A percentile compares a stretch with the other conserved stretches of the same genome.
phyloP scores from a whole-genome alignment of 768 basidiomycete genomes.

The Leccinum fibrillosum region DNA sequence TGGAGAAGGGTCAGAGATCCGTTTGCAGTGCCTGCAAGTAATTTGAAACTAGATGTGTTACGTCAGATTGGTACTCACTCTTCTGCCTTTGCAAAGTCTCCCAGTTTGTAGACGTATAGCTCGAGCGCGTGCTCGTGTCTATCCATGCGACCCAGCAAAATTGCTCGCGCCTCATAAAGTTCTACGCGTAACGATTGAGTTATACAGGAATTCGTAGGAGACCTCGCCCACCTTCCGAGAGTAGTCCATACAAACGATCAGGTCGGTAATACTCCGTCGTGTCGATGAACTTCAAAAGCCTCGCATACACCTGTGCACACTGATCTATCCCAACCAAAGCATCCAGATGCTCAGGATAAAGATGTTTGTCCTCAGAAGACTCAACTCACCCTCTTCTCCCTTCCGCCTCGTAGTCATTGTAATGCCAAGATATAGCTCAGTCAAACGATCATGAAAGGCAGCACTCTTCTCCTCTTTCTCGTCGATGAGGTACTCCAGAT shows the following conservation, averaged over 20 bases:
- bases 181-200: constrained; percentile 42
- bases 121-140: constrained; percentile 94
- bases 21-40: constrained; percentile 81
- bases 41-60: neutral
- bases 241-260: constrained; percentile 75
- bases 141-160: constrained; percentile 84
- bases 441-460: constrained; percentile 84
- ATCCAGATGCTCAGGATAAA: neutral
- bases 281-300: constrained; percentile 75
- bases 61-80: constrained; percentile 49
- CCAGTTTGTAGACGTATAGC: constrained; percentile 85
- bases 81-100: constrained; percentile 85
- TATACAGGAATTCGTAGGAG: neutral
- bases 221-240: constrained; percentile 69
- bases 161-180: constrained; percentile 87
- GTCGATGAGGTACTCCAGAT: constrained; percentile 81
- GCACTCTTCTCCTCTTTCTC: constrained; percentile 65
- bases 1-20: constrained; percentile 59
- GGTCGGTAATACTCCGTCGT: constrained; percentile 65
- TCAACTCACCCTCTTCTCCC: constrained; percentile 52
- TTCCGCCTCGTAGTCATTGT: constrained; percentile 56
- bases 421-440: constrained; percentile 79
- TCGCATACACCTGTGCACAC: constrained; percentile 54
- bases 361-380: neutral
- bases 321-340: constrained; percentile 35